phyloP scores from a whole-genome alignment of 441 rosid genomes.

The Populus hybrid region DNA sequence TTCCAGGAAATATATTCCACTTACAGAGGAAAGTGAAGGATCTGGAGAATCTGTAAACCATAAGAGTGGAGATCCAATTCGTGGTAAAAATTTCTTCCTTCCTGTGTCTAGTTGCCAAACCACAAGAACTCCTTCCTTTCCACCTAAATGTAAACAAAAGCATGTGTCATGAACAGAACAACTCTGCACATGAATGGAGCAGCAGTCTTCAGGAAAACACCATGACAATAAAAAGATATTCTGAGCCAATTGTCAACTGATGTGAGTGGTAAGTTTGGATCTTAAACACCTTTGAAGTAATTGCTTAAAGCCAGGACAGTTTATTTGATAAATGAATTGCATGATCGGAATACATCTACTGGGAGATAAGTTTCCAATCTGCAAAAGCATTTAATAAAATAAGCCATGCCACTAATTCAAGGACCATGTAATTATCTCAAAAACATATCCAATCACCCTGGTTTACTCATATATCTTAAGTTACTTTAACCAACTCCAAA shows the following conservation, averaged over 20 bases:
- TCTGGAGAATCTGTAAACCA: conserved; percentile 70
- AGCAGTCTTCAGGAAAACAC: not conserved
- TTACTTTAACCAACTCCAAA: not conserved
- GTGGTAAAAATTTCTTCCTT: conserved; percentile 91
- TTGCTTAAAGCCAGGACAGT: not conserved
- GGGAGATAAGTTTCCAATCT: not conserved
- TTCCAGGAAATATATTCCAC: conserved; percentile 22
- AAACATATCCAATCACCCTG: not conserved
- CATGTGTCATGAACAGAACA: not conserved
- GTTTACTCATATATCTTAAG: not conserved
- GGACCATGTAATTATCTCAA: conserved; percentile 1
- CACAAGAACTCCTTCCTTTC: conserved; percentile 98
- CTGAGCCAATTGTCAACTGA: not conserved
- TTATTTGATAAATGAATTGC: not conserved
- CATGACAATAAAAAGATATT: not conserved
- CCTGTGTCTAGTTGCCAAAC: conserved; percentile 98
- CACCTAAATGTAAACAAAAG: conserved; percentile 51
- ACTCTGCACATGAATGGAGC: not conserved
- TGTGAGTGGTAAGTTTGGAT: not conserved
- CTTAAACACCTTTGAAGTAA: not conserved
- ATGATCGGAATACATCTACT: not conserved
- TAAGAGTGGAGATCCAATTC: conserved; percentile 88
- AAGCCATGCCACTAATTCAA: not conserved
- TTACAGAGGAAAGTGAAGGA: conserved; percentile 86
- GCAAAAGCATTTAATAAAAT: not conserved